Evolutionary conservation across 345 rosid species (phyloP).

Genomic region (Hypericum androsaemum): DNA sequence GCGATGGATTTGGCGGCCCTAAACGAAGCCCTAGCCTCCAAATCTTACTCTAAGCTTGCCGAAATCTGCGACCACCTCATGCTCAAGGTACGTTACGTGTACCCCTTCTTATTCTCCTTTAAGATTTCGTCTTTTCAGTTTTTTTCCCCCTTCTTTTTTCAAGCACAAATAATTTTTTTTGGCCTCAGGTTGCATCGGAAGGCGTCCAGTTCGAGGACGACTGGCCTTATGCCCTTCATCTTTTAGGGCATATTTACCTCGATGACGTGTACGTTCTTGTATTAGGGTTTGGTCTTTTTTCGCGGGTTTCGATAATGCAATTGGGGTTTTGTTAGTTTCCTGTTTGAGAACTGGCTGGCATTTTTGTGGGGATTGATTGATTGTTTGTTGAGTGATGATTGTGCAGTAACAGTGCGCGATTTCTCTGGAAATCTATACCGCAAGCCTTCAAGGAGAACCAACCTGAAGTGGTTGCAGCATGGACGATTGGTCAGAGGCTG

Average conservation of each 20-base stretch:
- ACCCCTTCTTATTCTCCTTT: conserved; percentile 1
- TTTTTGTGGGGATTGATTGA: too few relatives aligned
- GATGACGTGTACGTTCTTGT: conserved; percentile 48
- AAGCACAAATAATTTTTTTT: too few relatives aligned
- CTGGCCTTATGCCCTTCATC: conserved; percentile 88
- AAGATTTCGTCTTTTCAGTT: not conserved
- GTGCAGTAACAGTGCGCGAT: conserved; percentile 70
- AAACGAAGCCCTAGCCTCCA: conserved; percentile 46
- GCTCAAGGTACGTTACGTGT: conserved; percentile 38
- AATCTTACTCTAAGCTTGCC: conserved; percentile 52
- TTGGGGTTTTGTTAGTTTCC: too few relatives aligned
- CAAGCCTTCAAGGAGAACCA: conserved; percentile 50
- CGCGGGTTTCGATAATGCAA: too few relatives aligned
- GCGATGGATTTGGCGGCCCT: conserved; percentile 62
- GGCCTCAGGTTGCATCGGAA: conserved; percentile 57
- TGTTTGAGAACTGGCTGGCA: too few relatives aligned
- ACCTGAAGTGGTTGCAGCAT: conserved; percentile 60
- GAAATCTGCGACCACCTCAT: conserved; percentile 68
- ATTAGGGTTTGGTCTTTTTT: not conserved
- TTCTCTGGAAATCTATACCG: conserved; percentile 79
- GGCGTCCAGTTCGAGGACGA: conserved; percentile 63
- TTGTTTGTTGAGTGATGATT: not conserved
- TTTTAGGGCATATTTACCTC: conserved; percentile 53
- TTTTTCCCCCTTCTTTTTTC: not conserved
- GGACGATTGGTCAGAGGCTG: conserved; percentile 73